phyloP scores from a whole-genome alignment of 495 filamentous ascomycete species.

The Penicillium verhagenii region DNA sequence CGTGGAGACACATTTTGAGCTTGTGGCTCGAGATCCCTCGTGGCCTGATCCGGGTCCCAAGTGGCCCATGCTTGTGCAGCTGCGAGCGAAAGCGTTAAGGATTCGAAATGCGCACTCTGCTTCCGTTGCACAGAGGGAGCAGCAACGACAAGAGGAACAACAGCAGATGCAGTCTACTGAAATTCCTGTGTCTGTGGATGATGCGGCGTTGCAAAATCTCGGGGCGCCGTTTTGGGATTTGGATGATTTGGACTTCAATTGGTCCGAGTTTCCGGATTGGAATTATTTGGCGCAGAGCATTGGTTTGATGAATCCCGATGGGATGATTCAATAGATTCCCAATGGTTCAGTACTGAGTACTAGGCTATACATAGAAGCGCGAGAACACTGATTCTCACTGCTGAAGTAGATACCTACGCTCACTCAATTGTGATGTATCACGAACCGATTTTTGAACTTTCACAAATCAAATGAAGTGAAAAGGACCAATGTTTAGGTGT shows the following conservation, averaged over 20 bases:
- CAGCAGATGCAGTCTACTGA: background rate
- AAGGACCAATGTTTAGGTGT: too few relatives aligned
- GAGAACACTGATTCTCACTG: too few relatives aligned
- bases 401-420: too few relatives aligned
- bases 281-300: slow-evolving; percentile 22
- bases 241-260: slow-evolving; percentile 19
- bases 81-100: slow-evolving; percentile 27
- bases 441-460: too few relatives aligned
- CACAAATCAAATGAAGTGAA: too few relatives aligned
- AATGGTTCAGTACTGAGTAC: too few relatives aligned
- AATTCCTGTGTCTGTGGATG: background rate
- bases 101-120: slow-evolving; percentile 14
- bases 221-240: slow-evolving; percentile 13
- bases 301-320: slow-evolving; percentile 12
- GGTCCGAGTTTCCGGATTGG: slow-evolving; percentile 23
- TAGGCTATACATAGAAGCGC: too few relatives aligned
- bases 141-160: too few relatives aligned
- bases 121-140: background rate
- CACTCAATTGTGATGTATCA: too few relatives aligned
- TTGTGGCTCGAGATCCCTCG: slow-evolving; percentile 4
- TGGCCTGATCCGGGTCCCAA: slow-evolving; percentile 18
- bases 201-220: background rate
- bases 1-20: background rate
- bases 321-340: background rate
- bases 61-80: slow-evolving; percentile 22